Conservation (phyloP, 306 rosid species). For the Mimosa pudica region DNA sequence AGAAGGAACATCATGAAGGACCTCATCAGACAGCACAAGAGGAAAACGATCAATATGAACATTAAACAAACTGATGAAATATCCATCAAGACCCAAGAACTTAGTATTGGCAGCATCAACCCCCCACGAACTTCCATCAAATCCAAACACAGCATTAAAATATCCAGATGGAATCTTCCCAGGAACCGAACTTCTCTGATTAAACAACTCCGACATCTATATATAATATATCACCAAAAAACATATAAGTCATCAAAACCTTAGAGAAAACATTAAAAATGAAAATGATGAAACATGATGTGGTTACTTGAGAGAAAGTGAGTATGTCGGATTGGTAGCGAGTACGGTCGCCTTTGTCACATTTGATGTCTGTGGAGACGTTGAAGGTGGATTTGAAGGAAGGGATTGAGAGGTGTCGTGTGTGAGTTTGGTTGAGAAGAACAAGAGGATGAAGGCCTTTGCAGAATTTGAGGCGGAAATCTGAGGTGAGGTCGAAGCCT, state of each 20-base stretch:
- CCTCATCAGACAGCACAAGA: constrained; percentile 59
- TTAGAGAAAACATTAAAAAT: too few species aligned
- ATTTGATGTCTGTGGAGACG: constrained; percentile 75
- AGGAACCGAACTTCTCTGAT: constrained; percentile 51
- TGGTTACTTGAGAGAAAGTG: constrained; percentile 60
- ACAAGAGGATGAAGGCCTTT: constrained; percentile 67
- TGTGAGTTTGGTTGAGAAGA: constrained; percentile 51
- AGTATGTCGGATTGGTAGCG: constrained; percentile 77
- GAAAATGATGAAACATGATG: too few species aligned
- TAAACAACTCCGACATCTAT: constrained; percentile 85
- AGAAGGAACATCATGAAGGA: constrained; percentile 69
- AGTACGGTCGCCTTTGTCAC: constrained; percentile 81
- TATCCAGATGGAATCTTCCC: constrained; percentile 85
- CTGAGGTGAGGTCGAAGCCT: constrained; percentile 88
- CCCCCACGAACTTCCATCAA: constrained; percentile 71
- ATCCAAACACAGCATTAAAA: constrained; percentile 74
- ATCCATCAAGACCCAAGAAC: constrained; percentile 72
- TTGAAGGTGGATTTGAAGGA: constrained; percentile 51
- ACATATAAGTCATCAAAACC: too few species aligned
- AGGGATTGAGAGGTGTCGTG: constrained; percentile 50
- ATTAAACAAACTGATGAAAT: constrained; percentile 50
- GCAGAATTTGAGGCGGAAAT: constrained; percentile 80
- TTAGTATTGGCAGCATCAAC: constrained; percentile 64
- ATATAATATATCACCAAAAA: background rate
- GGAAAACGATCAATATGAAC: constrained; percentile 72